phyloP scores from a whole-genome alignment of 495 filamentous ascomycete species.

The Lasiosphaeria miniovina region DNA sequence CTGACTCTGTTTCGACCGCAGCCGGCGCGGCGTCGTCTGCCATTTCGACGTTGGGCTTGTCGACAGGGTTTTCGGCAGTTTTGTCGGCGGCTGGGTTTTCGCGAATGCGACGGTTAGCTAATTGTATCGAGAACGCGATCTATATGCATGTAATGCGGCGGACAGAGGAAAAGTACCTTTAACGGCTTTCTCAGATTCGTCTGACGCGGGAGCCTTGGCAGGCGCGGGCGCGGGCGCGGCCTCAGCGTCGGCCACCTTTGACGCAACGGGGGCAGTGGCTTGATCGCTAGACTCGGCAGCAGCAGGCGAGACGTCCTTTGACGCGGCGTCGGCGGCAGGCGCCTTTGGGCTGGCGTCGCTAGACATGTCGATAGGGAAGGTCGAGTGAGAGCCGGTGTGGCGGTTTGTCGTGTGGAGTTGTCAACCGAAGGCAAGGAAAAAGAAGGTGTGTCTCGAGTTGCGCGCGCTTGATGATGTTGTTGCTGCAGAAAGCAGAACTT shows the following conservation, averaged over 20 bases:
- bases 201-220: conserved; percentile 9
- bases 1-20: conserved; percentile 24
- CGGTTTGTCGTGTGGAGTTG: not conserved
- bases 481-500: conserved; percentile 16
- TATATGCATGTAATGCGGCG: not conserved
- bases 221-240: conserved; percentile 18
- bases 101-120: conserved; percentile 21
- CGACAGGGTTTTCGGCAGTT: conserved; percentile 22
- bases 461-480: conserved; percentile 12
- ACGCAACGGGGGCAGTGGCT: conserved; percentile 17
- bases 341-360: conserved; percentile 15
- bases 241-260: conserved; percentile 21
- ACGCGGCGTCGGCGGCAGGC: conserved; percentile 9
- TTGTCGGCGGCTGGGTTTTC: conserved; percentile 9
- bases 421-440: conserved; percentile 30
- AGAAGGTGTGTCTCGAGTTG: conserved; percentile 17
- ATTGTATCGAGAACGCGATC: not conserved
- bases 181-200: conserved; percentile 20
- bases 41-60: conserved; percentile 39
- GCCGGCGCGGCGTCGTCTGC: conserved; percentile 29
- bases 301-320: conserved; percentile 20
- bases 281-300: conserved; percentile 10
- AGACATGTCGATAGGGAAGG: conserved; percentile 19
- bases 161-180: conserved; percentile 16
- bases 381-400: not conserved